Evolutionary conservation across 768 basidiomycete species (phyloP).

Genomic region (Tephrocybe sp.): DNA sequence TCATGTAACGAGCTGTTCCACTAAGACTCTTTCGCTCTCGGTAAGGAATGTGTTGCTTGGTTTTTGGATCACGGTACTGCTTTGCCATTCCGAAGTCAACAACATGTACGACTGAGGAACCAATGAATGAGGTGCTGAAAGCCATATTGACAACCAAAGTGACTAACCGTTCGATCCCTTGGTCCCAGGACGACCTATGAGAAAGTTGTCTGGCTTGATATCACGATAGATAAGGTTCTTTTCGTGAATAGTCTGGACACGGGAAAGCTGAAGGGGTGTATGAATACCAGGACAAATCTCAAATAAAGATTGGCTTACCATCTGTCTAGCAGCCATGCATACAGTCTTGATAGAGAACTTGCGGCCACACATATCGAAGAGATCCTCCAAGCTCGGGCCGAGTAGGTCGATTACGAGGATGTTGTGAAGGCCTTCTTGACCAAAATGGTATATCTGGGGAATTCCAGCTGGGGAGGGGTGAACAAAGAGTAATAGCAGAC

Average conservation of each 20-base stretch:
- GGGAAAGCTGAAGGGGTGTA: slow-evolving; percentile 60
- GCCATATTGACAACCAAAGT: not conserved
- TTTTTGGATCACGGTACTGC: slow-evolving; percentile 98
- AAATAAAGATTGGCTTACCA: slow-evolving; percentile 47
- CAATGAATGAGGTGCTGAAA: slow-evolving; percentile 1
- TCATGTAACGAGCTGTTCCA: slow-evolving; percentile 99
- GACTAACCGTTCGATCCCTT: slow-evolving; percentile 79
- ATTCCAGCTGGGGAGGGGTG: slow-evolving; percentile 71
- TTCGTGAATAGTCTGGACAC: slow-evolving; percentile 98
- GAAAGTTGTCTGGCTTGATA: slow-evolving; percentile 99
- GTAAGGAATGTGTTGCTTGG: slow-evolving; percentile 99
- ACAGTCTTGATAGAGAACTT: slow-evolving; percentile 98
- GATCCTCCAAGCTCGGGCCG: slow-evolving; percentile 93
- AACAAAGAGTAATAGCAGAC: slow-evolving; percentile 14
- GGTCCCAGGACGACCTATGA: slow-evolving; percentile 91
- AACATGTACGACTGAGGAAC: slow-evolving; percentile 72
- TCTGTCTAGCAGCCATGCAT: slow-evolving; percentile 98
- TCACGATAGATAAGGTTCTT: slow-evolving; percentile 99
- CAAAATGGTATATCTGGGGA: slow-evolving; percentile 99
- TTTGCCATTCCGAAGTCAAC: slow-evolving; percentile 99
- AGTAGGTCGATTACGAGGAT: slow-evolving; percentile 98
- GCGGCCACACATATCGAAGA: slow-evolving; percentile 98
- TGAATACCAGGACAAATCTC: slow-evolving; percentile 8
- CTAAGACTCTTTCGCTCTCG: slow-evolving; percentile 96
- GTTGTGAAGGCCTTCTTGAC: slow-evolving; percentile 97